Evolutionary conservation across 2,329 filamentous ascomycete genomes (phyloP), one percentile per base, ranked within the genome.

Genomic region (Cladosporium sp.): DNA sequence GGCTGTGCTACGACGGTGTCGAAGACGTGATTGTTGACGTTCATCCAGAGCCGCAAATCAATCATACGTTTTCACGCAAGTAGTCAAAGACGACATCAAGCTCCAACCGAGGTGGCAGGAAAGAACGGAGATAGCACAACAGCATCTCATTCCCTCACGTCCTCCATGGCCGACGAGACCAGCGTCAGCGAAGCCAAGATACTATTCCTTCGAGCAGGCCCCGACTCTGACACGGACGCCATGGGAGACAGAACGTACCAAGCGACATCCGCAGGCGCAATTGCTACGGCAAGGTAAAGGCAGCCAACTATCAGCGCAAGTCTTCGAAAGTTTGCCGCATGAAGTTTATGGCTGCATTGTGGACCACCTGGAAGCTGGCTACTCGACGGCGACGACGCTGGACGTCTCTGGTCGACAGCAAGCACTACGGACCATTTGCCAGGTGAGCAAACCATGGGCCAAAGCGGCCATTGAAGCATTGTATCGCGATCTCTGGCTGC

Each of bases 371-470:
- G 71, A 77, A 50, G 59, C 63, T 8, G 58, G 77, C 22, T 74
- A 82, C 59, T 58, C 56, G 9, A 43, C 58, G 58, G 37, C 54
- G 11, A 32, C 57, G 3, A 59, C 61, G 18, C 70, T 75, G 33
- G 81, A 80, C 61, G 68, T 74, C 42, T 74, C 76, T 49, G 81
- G 79, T 59, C 79, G 77, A 56, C 70, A 80, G 57, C 71, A 72
- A 52, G 80, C 83, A 61, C 63, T 83, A 16, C 71, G 74, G 57
- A 73, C 73, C 44, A 67, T 83, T 31, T 74, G 77, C 44, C 63
- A 81, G 56, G 79, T 77, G 14, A 80, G 75, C 58, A 77, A 77
- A 49, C 66, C 72, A n/a, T 83, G 79, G 80, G 74, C 80, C 58
- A 74, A 72, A 56, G 72, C 73, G 11, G 77, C 78, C 9, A 72